Evolutionary conservation across 148 eudicot species (phyloP), one percentile per base, ranked within the genome.

Genomic region (Vaccinium corymbosum): DNA sequence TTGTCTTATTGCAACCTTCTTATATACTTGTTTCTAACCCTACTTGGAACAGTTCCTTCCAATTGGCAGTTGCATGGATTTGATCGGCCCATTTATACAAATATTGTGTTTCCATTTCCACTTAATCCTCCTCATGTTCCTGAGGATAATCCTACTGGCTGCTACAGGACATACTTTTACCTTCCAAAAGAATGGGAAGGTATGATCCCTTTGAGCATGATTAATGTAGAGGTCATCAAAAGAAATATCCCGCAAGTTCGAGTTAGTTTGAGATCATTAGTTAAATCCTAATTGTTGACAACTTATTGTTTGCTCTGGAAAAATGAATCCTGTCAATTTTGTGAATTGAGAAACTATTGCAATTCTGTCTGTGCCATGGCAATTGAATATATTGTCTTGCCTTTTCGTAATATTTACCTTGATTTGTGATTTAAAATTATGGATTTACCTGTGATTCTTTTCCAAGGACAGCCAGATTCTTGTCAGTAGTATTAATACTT

Each of bases 1-100:
- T 80, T 13, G 46, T 49, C 32, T 49, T 80, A 38, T 52, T 52
- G 22, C 78, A 17, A 51, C 66, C 19, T 61, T 81, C 55, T 85
- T 80, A 52, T 50, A 46, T 73, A 10, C 68, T n/a, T 62, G 16
- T 68, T 56, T 16, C 74, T 64, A 78, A 42, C 46, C 32, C 79
- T 85, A 78, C 59, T 85, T 84, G 87, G 85, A 75, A 79, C 97
- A 96, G 98, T 96, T 88, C 99, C 99, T 70, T 95, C 95, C 64
- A 96, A 92, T 85, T 96, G 99, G 99, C 94, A 96, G 92, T 89
- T 94, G 98, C 99, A 96, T 83, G 98, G 98, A 85, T 93, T 89
- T 89, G 98, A 91, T 85, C 89, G 76, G 86, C 99, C 99, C 85
- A 96, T 94, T 80, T 96, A 96, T 82, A 96, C 99, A 29, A 96